Conservation (phyloP, 306 rosid species). For the Crataegus laevigata region DNA sequence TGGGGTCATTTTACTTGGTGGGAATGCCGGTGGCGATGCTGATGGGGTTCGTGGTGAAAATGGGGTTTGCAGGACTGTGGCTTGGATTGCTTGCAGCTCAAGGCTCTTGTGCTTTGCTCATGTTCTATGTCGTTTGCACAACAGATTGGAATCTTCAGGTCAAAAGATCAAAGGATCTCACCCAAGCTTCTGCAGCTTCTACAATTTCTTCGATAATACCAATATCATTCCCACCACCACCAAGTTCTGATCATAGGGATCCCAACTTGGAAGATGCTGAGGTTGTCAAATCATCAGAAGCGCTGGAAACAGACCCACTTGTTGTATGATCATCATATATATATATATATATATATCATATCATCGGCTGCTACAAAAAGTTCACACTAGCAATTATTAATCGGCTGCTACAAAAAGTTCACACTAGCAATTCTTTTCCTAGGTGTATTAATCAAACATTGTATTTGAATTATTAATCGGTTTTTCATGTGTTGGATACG, state of each 20-base stretch:
- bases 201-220: slow-evolving; percentile 14
- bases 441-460: slow-evolving; percentile 10
- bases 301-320: slow-evolving; percentile 54
- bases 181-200: slow-evolving; percentile 10
- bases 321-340: background rate
- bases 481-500: background rate
- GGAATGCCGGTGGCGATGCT: slow-evolving; percentile 82
- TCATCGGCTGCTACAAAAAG: background rate
- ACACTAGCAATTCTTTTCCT: background rate
- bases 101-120: slow-evolving; percentile 64
- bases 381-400: background rate
- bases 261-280: slow-evolving; percentile 14
- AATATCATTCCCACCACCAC: background rate
- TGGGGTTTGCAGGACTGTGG: slow-evolving; percentile 91
- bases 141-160: slow-evolving; percentile 67
- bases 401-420: background rate
- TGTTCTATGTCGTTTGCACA: slow-evolving; percentile 60
- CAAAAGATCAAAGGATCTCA: slow-evolving; percentile 37
- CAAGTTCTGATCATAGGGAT: background rate
- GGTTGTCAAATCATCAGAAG: slow-evolving; percentile 18
- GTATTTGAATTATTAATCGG: background rate
- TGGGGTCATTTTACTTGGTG: slow-evolving; percentile 80
- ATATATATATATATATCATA: background rate
- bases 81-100: slow-evolving; percentile 96
- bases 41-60: slow-evolving; percentile 47